Conservation (phyloP, 768 basidiomycete species). For the Coprinellus micaceus region DNA sequence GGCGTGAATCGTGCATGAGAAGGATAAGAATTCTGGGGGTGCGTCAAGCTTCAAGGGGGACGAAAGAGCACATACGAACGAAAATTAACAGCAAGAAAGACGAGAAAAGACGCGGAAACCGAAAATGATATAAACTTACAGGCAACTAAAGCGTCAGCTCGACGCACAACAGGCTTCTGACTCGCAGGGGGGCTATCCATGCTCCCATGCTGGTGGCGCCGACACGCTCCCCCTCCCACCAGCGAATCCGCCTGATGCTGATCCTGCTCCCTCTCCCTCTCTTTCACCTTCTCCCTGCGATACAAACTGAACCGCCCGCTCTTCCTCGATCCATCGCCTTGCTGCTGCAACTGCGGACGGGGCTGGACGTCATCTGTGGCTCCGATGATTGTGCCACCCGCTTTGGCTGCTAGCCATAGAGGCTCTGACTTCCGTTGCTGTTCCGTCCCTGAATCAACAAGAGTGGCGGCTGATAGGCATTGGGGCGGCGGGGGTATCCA, state of each 20-base stretch:
- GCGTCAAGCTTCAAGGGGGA: too few relatives aligned
- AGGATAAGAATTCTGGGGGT: neutral
- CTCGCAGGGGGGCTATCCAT: neutral
- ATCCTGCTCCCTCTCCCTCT: too few relatives aligned
- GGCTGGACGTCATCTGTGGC: too few relatives aligned
- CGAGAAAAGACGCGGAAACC: conserved; percentile 45
- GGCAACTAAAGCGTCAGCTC: neutral
- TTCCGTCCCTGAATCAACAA: too few relatives aligned
- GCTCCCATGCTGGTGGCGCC: neutral
- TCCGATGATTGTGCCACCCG: too few relatives aligned
- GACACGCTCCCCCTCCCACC: neutral
- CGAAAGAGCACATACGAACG: conserved; percentile 7
- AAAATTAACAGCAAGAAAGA: conserved; percentile 1
- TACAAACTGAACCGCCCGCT: neutral
- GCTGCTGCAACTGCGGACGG: neutral
- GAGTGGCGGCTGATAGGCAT: too few relatives aligned
- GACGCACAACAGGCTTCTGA: too few relatives aligned
- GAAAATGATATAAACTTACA: conserved; percentile 24
- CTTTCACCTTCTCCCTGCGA: neutral
- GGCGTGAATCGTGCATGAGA: neutral
- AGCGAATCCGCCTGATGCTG: too few relatives aligned
- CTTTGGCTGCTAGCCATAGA: conserved; percentile 1
- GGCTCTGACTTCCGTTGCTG: neutral
- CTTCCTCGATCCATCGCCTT: neutral
- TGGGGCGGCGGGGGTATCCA: too few relatives aligned